Percentiles rank a stretch among this genome's conserved stretches.
Conservation (phyloP, 1,139 yeast genomes). For the Candida sojae region DNA sequence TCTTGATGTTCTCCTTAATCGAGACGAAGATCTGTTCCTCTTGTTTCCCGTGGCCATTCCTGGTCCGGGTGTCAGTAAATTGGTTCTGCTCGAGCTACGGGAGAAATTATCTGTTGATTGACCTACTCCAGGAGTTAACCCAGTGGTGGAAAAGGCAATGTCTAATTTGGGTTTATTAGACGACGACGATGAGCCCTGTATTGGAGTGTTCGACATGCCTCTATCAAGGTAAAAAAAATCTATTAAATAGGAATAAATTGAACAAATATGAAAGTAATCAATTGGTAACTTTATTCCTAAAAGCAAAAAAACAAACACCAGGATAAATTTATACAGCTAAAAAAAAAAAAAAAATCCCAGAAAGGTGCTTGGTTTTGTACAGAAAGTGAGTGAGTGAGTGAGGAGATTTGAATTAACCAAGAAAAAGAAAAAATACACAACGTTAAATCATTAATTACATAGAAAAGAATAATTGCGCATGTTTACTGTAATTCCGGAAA, state of each 20-base stretch:
- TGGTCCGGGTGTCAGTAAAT: conserved; percentile 7
- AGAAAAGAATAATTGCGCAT: too few relatives aligned
- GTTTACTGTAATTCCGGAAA: too few relatives aligned
- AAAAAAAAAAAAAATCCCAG: too few relatives aligned
- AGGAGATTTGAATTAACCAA: background rate
- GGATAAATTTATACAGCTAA: too few relatives aligned
- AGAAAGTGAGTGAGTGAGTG: too few relatives aligned
- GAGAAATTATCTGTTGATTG: conserved; percentile 7
- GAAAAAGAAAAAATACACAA: background rate
- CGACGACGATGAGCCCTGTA: conserved; percentile 11
- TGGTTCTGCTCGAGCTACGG: conserved; percentile 11
- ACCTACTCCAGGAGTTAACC: background rate
- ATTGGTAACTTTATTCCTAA: too few relatives aligned
- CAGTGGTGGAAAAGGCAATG: background rate
- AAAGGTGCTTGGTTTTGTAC: too few relatives aligned
- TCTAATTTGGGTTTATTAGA: background rate
- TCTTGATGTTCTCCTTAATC: conserved; percentile 14
- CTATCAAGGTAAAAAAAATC: too few relatives aligned
- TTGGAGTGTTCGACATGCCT: conserved; percentile 10
- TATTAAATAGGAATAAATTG: too few relatives aligned
- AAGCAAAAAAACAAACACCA: too few relatives aligned
- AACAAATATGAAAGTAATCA: too few relatives aligned
- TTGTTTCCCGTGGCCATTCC: background rate
- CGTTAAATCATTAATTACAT: too few relatives aligned
- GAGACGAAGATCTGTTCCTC: conserved; percentile 11